These are phyloP conservation scores for Ceratocystis harringtonii DNA, from an alignment of 2,329 filamentous ascomycete genomes.

Conservation along the genomic window DNA sequence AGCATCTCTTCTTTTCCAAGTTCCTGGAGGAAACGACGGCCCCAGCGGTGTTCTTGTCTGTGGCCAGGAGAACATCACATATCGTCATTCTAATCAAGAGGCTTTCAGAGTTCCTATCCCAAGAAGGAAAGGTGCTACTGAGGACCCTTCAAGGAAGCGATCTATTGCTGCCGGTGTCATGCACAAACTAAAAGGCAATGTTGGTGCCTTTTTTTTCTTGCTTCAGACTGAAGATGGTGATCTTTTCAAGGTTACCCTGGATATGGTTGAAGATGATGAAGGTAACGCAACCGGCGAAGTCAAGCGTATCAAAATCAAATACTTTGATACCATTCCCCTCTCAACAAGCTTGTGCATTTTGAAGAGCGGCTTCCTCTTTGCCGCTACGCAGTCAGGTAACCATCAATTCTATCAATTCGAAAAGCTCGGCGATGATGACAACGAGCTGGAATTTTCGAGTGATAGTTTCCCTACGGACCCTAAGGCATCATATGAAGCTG, in stretches of 20 bases:
- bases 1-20: conserved; percentile 81
- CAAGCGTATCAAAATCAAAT: conserved; percentile 76
- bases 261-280: conserved; percentile 70
- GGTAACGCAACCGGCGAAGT: conserved; percentile 71
- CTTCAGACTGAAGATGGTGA: conserved; percentile 96
- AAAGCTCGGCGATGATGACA: conserved; percentile 88
- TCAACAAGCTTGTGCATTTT: conserved; percentile 80
- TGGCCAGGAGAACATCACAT: conserved; percentile 85
- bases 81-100: conserved; percentile 90
- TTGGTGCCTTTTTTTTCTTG: conserved; percentile 89
- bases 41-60: conserved; percentile 93
- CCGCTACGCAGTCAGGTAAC: conserved; percentile 83
- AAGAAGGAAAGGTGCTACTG: conserved; percentile 68
- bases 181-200: conserved; percentile 75
- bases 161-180: conserved; percentile 83
- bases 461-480: conserved; percentile 69
- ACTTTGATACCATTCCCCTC: conserved; percentile 90
- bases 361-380: conserved; percentile 89
- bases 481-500: conserved; percentile 53
- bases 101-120: conserved; percentile 82
- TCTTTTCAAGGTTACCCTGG: conserved; percentile 87
- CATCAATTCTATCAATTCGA: conserved; percentile 95
- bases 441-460: conserved; percentile 73
- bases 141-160: conserved; percentile 83
- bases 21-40: conserved; percentile 83